A percentile compares a stretch with the other conserved stretches of the same genome.
Conservation (phyloP, 345 rosid genomes). For the Excoecaria agallocha region DNA sequence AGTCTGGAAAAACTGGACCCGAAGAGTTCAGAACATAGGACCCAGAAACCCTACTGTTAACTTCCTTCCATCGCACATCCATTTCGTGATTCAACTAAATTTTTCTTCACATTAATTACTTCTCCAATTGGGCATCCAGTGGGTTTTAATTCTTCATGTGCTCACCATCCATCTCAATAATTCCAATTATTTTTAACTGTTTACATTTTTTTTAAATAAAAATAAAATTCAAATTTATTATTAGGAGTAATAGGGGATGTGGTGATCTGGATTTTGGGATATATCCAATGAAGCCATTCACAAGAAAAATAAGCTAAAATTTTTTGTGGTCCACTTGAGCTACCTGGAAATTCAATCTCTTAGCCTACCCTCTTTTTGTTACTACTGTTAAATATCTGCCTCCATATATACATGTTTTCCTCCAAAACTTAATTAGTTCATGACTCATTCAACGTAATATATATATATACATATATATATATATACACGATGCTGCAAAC, state of each 20-base stretch:
- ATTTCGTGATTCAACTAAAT: constrained; percentile 46
- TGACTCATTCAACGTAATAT: no score
- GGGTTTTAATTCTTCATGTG: constrained; percentile 10
- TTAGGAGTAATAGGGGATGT: background rate
- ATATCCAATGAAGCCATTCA: constrained; percentile 12
- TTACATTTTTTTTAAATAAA: background rate
- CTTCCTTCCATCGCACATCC: constrained; percentile 34
- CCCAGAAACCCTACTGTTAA: constrained; percentile 25
- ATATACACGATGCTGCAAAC: no score
- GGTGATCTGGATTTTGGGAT: background rate
- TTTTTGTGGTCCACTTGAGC: background rate
- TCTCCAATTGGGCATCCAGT: constrained; percentile 43
- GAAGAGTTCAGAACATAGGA: constrained; percentile 15
- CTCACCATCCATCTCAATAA: constrained; percentile 26
- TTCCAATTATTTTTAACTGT: constrained; percentile 28
- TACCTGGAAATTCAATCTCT: background rate
- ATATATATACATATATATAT: no score
- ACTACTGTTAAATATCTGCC: background rate
- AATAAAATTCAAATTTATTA: background rate
- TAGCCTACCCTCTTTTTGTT: background rate
- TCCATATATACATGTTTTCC: no score
- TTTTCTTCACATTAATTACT: constrained; percentile 16
- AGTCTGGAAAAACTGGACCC: background rate
- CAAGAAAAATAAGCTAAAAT: background rate
- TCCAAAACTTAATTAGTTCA: no score